Conservation (phyloP, 2,329 filamentous ascomycete genomes). For the Paecilomyces niveus region DNA sequence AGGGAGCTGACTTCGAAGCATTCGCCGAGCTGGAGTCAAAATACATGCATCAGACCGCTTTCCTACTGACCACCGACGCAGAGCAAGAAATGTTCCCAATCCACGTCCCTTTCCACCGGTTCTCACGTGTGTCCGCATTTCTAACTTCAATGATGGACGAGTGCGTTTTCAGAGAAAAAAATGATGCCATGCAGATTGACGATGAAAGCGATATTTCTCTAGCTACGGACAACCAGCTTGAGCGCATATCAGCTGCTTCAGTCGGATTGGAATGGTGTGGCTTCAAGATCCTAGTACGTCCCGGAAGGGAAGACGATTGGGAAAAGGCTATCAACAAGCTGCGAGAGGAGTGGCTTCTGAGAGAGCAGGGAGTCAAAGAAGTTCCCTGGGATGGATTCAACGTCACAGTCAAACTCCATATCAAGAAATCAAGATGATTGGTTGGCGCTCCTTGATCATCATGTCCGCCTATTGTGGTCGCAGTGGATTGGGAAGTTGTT, state of each 20-base stretch:
- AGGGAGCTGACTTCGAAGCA: not conserved
- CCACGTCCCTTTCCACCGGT: constrained; percentile 10
- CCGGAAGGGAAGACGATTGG: constrained; percentile 11
- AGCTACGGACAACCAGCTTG: not conserved
- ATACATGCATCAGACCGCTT: not conserved
- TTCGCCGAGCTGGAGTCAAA: not conserved
- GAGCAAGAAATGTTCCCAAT: constrained; percentile 10
- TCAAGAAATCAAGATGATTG: not conserved
- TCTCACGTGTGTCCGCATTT: constrained; percentile 9
- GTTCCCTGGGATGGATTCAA: not conserved
- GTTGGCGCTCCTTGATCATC: not conserved
- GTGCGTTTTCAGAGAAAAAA: constrained; percentile 7
- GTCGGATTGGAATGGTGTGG: constrained; percentile 14
- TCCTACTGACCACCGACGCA: constrained; percentile 10
- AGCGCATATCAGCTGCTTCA: constrained; percentile 10
- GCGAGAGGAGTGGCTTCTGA: constrained; percentile 3
- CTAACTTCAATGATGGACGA: constrained; percentile 9
- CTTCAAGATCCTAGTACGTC: constrained; percentile 13
- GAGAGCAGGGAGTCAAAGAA: not conserved
- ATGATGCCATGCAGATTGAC: constrained; percentile 6
- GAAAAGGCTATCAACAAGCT: constrained; percentile 7
- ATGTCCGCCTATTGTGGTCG: no score
- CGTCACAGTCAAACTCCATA: not conserved
- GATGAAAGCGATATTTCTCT: constrained; percentile 1
- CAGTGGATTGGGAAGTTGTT: no score